Evolutionary conservation across 139 green algal genomes (phyloP).

Genomic region (Coccomyxa sp.): DNA sequence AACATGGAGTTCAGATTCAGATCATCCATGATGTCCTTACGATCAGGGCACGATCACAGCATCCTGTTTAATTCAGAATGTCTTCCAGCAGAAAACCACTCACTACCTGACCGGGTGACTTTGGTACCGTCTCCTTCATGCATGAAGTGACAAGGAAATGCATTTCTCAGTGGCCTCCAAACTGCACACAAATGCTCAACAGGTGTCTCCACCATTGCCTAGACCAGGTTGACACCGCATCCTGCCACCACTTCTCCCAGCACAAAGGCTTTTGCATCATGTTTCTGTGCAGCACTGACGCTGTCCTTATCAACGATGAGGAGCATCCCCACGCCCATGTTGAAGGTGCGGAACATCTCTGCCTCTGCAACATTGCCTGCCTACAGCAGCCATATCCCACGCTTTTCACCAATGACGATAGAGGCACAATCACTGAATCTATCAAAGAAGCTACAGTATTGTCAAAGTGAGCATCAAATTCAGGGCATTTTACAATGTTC

Average conservation of each 20-base stretch:
- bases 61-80: no score
- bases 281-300: conserved; percentile 29
- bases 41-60: no score
- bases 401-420: not conserved
- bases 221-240: conserved; percentile 25
- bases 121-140: no score
- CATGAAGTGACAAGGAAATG: no score
- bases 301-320: conserved; percentile 62
- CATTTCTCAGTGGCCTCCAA: no score
- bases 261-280: conserved; percentile 15
- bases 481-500: no score
- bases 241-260: conserved; percentile 42
- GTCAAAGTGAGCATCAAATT: not conserved
- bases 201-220: not conserved
- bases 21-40: no score
- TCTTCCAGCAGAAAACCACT: no score
- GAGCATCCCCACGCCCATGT: conserved; percentile 95
- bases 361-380: conserved; percentile 66
- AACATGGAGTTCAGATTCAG: no score
- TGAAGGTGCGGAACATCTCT: conserved; percentile 98
- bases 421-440: not conserved
- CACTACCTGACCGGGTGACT: no score
- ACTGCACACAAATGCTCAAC: no score
- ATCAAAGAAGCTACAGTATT: not conserved
- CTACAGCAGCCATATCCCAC: conserved; percentile 22